Evolutionary conservation across 2,329 filamentous ascomycete genomes (phyloP).

Genomic region (Ilyonectria sp.): DNA sequence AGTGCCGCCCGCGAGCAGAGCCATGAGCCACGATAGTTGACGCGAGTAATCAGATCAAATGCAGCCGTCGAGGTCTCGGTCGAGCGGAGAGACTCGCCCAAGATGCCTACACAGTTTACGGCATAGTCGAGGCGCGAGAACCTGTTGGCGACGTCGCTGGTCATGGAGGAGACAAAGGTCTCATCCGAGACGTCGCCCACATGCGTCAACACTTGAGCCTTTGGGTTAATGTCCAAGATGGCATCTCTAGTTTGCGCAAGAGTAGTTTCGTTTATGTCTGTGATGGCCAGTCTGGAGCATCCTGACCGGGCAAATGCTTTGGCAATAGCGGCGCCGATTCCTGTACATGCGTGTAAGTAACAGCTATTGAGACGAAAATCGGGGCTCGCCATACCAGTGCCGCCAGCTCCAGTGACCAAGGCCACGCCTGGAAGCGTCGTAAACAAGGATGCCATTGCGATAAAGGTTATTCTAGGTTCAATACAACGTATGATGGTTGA

Average conservation of each 20-base stretch:
- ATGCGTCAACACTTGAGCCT: conserved; percentile 50
- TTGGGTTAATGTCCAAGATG: conserved; percentile 53
- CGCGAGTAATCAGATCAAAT: conserved; percentile 68
- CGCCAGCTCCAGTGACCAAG: conserved; percentile 63
- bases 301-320: conserved; percentile 65
- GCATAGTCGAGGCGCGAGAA: conserved; percentile 69
- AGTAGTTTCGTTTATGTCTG: conserved; percentile 63
- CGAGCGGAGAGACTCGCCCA: conserved; percentile 59
- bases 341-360: conserved; percentile 49
- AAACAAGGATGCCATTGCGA: conserved; percentile 31
- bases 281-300: conserved; percentile 67
- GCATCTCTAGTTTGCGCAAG: conserved; percentile 55
- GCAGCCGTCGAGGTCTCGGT: conserved; percentile 61
- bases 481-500: background rate
- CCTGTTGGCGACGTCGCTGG: conserved; percentile 46
- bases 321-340: conserved; percentile 69
- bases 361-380: background rate
- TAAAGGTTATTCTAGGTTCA: background rate
- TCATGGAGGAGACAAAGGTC: conserved; percentile 58
- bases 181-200: conserved; percentile 66
- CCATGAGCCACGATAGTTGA: conserved; percentile 70
- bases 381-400: conserved; percentile 55
- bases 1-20: conserved; percentile 62
- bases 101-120: conserved; percentile 69
- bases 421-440: conserved; percentile 61